Conservation (phyloP, 1,284 basidiomycete species). For the Leccinum pseudoinsigne region DNA sequence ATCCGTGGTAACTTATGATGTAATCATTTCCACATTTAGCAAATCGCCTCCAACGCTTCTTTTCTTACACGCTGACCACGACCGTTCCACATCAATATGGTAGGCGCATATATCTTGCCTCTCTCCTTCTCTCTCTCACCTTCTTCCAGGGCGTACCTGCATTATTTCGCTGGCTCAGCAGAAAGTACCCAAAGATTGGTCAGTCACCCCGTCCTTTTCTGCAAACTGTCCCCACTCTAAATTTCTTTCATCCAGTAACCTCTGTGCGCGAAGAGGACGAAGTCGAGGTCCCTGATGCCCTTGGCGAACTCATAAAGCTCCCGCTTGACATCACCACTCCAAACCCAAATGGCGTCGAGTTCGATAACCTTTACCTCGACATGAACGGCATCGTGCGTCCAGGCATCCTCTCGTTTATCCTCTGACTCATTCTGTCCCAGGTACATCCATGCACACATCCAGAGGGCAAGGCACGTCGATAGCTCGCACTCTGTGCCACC, state of each 20-base stretch:
- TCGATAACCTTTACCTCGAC: slow-evolving; percentile 94
- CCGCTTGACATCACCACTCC: slow-evolving; percentile 82
- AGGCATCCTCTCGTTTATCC: not conserved
- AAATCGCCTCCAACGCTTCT: not conserved
- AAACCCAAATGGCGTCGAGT: slow-evolving; percentile 97
- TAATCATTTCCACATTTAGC: slow-evolving; percentile 23
- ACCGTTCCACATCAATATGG: slow-evolving; percentile 18
- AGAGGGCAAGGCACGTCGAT: slow-evolving; percentile 76
- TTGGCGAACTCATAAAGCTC: slow-evolving; percentile 68
- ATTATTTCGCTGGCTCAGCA: slow-evolving; percentile 93
- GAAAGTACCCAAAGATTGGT: slow-evolving; percentile 97
- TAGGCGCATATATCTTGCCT: slow-evolving; percentile 2
- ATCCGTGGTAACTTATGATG: slow-evolving; percentile 27
- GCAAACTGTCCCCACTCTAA: not conserved
- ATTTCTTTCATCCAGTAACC: slow-evolving; percentile 47
- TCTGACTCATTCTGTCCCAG: slow-evolving; percentile 36
- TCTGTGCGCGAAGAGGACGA: slow-evolving; percentile 86
- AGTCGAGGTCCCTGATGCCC: slow-evolving; percentile 62
- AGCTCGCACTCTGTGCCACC: not conserved
- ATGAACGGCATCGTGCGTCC: slow-evolving; percentile 84
- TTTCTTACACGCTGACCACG: not conserved
- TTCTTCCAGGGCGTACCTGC: slow-evolving; percentile 84
- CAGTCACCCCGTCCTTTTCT: slow-evolving; percentile 26
- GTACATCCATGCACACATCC: slow-evolving; percentile 99
- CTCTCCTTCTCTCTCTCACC: not conserved